These are phyloP conservation scores for Xylaria scruposa DNA, from an alignment of 495 filamentous ascomycete species.

Conservation along the genomic window DNA sequence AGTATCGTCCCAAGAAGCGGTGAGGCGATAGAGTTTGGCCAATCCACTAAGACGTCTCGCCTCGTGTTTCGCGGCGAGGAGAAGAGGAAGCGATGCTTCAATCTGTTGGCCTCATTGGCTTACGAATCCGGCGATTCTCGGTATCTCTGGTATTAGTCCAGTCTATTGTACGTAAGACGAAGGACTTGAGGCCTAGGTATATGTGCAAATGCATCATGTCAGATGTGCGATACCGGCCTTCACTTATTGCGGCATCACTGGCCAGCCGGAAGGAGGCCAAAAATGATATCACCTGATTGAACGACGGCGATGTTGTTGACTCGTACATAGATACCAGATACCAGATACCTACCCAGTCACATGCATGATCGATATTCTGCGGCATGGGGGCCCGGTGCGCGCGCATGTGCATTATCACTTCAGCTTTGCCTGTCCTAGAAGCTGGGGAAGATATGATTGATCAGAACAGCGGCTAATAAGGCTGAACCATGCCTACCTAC, in stretches of 20 bases:
- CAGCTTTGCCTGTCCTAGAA: conserved; percentile 21
- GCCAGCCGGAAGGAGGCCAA: not conserved
- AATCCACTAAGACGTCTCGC: not conserved
- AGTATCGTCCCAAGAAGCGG: conserved; percentile 12
- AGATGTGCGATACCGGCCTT: conserved; percentile 8
- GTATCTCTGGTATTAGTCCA: not conserved
- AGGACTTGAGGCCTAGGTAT: conserved; percentile 8
- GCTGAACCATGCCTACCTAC: not conserved
- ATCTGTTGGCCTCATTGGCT: conserved; percentile 13
- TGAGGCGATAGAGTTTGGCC: conserved; percentile 9
- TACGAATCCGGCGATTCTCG: conserved; percentile 18
- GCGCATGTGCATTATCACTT: conserved; percentile 24
- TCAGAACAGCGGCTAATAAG: conserved; percentile 5
- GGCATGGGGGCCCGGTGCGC: not conserved
- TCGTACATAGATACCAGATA: not conserved
- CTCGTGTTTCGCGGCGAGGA: conserved; percentile 2
- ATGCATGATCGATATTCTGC: conserved; percentile 1
- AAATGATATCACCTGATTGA: conserved; percentile 10
- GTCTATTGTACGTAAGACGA: conserved; percentile 3
- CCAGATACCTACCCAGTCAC: not conserved
- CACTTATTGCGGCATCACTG: not conserved
- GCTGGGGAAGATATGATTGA: conserved; percentile 21
- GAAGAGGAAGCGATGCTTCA: not conserved
- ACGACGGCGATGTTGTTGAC: not conserved
- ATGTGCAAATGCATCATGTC: not conserved